These are phyloP conservation scores for Epichloe gansuensis DNA, from an alignment of 2,329 filamentous ascomycete species.

Conservation along the genomic window DNA sequence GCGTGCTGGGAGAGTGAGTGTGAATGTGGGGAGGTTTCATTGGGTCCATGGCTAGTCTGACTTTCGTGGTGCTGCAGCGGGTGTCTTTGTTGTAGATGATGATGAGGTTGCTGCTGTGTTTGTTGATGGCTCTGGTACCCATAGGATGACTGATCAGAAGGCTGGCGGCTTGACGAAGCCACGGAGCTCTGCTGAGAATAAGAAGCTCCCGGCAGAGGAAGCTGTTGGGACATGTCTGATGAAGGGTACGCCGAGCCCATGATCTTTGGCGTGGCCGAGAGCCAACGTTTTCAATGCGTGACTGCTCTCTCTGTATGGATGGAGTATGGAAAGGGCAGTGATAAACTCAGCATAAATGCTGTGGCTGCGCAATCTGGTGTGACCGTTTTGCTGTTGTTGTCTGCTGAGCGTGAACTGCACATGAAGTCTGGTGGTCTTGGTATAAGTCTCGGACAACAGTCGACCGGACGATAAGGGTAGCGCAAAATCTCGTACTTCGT, in stretches of 20 bases:
- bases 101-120: slow-evolving; percentile 2
- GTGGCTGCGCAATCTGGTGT: background rate
- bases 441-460: background rate
- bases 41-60: background rate
- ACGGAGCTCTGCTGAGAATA: slow-evolving; percentile 14
- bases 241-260: slow-evolving; percentile 22
- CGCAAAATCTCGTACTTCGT: background rate
- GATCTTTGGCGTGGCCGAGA: background rate
- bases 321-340: background rate
- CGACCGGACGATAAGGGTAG: background rate
- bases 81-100: slow-evolving; percentile 4
- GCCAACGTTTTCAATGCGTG: background rate
- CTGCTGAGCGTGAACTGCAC: background rate
- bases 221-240: slow-evolving; percentile 19
- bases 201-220: slow-evolving; percentile 15
- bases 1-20: slow-evolving; percentile 9
- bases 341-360: background rate
- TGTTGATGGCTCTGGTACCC: slow-evolving; percentile 7
- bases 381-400: background rate
- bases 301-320: background rate
- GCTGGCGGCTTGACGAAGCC: slow-evolving; percentile 13
- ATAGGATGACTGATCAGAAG: slow-evolving; percentile 1
- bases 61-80: slow-evolving; percentile 12
- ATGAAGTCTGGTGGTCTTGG: too few relatives aligned
- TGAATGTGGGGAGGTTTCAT: slow-evolving; percentile 9